Evolutionary conservation across 306 rosid genomes (phyloP), one percentile per base, ranked within the genome.

Genomic region (Cicer pinnatifidum): DNA sequence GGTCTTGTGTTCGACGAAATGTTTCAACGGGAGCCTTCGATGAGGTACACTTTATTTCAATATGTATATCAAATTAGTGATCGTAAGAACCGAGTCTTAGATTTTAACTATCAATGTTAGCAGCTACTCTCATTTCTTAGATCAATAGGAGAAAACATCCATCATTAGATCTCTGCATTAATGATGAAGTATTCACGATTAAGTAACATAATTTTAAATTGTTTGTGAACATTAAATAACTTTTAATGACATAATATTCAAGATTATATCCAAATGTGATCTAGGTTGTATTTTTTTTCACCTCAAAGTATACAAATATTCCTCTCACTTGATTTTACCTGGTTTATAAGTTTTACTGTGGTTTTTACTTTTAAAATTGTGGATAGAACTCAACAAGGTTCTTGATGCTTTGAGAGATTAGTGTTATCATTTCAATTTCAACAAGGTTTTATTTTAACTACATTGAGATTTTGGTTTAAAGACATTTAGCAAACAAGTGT

Each of bases 21-120:
- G 69, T 60, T 67, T 53, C 57, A 62, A 69, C 82, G 6, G 77
- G 65, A 56, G 96, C 82, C 52, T 91, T 88, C 56, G 92, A 84
- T 20, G 89, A 73, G 82, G 98, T 93, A 73, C 57, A 7, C 11
- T 15, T 8, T 66, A 60, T 75, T 68, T 59, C 8, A 19, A 46
- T 43, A n/a, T 51, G 33, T 16, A 9, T 51, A 51, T 51, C 58
- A 38, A 3, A 41, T 63, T 33, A 39, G 33, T 9, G 50, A 15
- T 61, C 35, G 23, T 5, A 4, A 7, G 58, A 3, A 51, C 35
- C 35, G 35, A 28, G 4, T 28, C n/a, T 63, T 63, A 37, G 28
- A 9, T 61, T 38, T 52, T 6, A 51, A 53, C 38, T 19, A 9
- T 52, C 11, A 8, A 52, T 52, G 1, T 52, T 52, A 16, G 35